Evolutionary conservation across 148 eudicot species (phyloP).

Genomic region (Suaeda aralocaspica): DNA sequence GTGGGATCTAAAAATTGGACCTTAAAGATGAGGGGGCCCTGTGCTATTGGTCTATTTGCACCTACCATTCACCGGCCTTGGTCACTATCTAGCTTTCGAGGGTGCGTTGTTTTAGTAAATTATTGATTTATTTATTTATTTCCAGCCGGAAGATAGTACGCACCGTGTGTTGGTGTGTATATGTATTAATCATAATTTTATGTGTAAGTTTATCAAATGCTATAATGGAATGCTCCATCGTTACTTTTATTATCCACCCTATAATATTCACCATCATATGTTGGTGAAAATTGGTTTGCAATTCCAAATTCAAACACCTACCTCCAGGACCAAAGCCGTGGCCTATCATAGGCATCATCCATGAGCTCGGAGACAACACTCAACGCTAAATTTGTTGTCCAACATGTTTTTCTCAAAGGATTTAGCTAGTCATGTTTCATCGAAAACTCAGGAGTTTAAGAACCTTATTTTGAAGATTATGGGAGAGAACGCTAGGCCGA

Average conservation of each 20-base stretch:
- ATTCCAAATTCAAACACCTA: conserved; percentile 11
- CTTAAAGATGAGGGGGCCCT: too few species aligned
- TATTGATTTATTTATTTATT: too few species aligned
- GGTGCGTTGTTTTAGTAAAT: too few species aligned
- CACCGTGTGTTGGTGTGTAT: too few species aligned
- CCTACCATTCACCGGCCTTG: too few species aligned
- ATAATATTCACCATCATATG: not conserved
- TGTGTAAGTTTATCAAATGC: too few species aligned
- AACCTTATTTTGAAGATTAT: conserved; percentile 10
- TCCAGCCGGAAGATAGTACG: too few species aligned
- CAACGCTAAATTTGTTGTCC: conserved; percentile 25
- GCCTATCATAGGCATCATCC: conserved; percentile 47
- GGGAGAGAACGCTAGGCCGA: conserved; percentile 10
- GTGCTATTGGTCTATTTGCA: too few species aligned
- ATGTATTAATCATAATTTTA: too few species aligned
- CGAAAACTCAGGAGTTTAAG: conserved; percentile 19
- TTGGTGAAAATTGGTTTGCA: not conserved
- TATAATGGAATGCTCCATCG: conserved; percentile 8
- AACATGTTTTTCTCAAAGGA: conserved; percentile 31
- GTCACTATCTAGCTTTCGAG: too few species aligned
- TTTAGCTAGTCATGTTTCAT: conserved; percentile 15
- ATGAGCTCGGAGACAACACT: conserved; percentile 35
- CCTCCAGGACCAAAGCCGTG: conserved; percentile 49
- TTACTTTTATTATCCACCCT: not conserved
- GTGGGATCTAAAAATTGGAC: too few species aligned